Evolutionary conservation across 176 grass and related monocot genomes (phyloP), one percentile per base, ranked within the genome.

Genomic region (Elymus sibiricus): DNA sequence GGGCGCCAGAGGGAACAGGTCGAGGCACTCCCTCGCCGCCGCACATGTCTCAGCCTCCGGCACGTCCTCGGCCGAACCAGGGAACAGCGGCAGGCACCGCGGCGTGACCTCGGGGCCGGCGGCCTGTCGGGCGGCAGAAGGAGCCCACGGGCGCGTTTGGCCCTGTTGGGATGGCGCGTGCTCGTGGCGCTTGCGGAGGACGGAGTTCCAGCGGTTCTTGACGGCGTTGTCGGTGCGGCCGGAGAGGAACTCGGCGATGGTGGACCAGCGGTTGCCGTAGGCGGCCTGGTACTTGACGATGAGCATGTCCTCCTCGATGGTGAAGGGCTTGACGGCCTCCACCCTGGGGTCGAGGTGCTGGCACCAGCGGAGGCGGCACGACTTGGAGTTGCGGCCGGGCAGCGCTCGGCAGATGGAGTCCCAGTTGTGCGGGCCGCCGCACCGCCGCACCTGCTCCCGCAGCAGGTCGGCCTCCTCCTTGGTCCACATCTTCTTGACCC

Each of bases 211-310:
- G 75, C 92, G 92, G 64, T 97, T 97, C 85, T 97, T 97, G 85
- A 97, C 64, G 64, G 95, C 89, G 71, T 97, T 97, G 79, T 97
- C 95, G n/a, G 92, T 90, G 87, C 95, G 95, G 67, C 95, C 95
- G 10, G 84, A 87, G 71, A 97, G 84, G 71, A 86, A 85, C n/a
- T 74, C 43, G 19, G 94, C 90, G 87, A 97, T 97, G 70, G 90
- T 94, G 75, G 94, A 78, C 94, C 94, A 97, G 83, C 88, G 91
- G 92, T 89, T 97, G 58, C 90, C 86, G 68, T 76, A 64, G 40
- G 10, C 0, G 25, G 49, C 13, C 63, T 92, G 90, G 84, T 42
- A 12, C n/a, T 1, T 15, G 71, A 92, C 4, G 79, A 94, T 90
- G 38, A 14, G 6, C 13, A 16, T 51, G 79, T 97, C 94, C 83